Percentiles rank a stretch among this genome's conserved stretches.
Evolutionary conservation across 2,329 filamentous ascomycete species (phyloP).

Genomic region (Penicillium sp.): DNA sequence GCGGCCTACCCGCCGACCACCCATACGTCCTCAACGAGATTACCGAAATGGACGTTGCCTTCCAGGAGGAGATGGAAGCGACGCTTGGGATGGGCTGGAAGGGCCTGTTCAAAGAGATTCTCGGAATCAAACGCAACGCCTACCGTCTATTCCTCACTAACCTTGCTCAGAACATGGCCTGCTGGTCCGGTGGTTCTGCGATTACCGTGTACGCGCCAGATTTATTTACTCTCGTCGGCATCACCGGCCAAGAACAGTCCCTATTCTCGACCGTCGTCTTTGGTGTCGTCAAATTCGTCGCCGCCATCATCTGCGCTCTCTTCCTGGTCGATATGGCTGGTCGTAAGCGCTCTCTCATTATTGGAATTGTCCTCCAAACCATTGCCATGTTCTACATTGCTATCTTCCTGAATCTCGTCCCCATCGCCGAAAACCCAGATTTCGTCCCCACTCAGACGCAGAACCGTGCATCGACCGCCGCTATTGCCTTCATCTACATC

Average conservation of each 20-base stretch:
- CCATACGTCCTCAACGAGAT: conserved; percentile 59
- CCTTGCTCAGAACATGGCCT: conserved; percentile 64
- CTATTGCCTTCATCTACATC: conserved; percentile 67
- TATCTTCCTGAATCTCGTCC: conserved; percentile 57
- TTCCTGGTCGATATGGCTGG: conserved; percentile 74
- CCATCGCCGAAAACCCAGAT: conserved; percentile 49
- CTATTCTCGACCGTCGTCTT: conserved; percentile 71
- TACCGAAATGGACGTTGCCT: conserved; percentile 59
- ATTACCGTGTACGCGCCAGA: conserved; percentile 72
- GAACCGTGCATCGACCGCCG: conserved; percentile 56
- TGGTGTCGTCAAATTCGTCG: conserved; percentile 67
- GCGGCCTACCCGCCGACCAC: conserved; percentile 2
- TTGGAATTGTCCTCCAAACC: conserved; percentile 57
- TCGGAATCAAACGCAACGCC: conserved; percentile 64
- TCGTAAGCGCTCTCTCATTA: conserved; percentile 61
- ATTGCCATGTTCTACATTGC: conserved; percentile 60
- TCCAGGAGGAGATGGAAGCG: conserved; percentile 67
- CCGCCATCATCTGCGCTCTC: conserved; percentile 64
- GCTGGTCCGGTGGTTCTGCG: conserved; percentile 67
- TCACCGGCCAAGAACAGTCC: conserved; percentile 62
- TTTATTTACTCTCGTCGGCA: conserved; percentile 67
- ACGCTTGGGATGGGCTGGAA: conserved; percentile 60
- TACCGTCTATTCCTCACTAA: conserved; percentile 66
- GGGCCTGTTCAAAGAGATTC: conserved; percentile 64
- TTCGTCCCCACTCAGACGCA: conserved; percentile 48